Conservation (phyloP, 2,329 filamentous ascomycete species). For the Passalora sequoiae region DNA sequence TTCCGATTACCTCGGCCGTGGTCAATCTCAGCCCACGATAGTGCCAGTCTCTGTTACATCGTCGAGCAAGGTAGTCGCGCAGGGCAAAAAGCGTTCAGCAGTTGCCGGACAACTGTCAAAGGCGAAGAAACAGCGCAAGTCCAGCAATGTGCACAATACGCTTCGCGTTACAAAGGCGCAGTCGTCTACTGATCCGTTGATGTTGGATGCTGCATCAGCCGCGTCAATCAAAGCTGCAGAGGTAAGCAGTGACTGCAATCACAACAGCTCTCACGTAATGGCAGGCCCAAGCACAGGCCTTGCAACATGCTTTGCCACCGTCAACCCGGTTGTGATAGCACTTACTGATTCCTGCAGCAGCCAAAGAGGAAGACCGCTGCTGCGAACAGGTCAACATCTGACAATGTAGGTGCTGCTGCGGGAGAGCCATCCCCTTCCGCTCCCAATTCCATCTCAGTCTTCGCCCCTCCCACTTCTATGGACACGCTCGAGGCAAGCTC, state of each 20-base stretch:
- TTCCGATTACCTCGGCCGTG: constrained; percentile 16
- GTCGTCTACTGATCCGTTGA: background rate
- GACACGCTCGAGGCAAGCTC: constrained; percentile 21
- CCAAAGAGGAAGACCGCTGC: too few relatives aligned
- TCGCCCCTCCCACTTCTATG: constrained; percentile 19
- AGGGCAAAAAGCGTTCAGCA: constrained; percentile 18
- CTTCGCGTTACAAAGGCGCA: constrained; percentile 12
- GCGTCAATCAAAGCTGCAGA: too few relatives aligned
- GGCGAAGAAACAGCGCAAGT: constrained; percentile 17
- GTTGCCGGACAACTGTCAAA: background rate
- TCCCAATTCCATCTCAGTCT: constrained; percentile 15
- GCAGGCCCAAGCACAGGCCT: too few relatives aligned
- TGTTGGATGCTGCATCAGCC: background rate
- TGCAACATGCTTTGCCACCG: too few relatives aligned
- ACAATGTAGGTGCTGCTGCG: too few relatives aligned
- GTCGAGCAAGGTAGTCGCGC: constrained; percentile 9
- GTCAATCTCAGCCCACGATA: constrained; percentile 1
- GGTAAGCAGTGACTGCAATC: too few relatives aligned
- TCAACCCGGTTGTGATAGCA: too few relatives aligned
- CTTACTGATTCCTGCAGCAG: too few relatives aligned
- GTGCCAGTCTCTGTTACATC: background rate
- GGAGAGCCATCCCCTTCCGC: too few relatives aligned
- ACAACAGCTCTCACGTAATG: too few relatives aligned
- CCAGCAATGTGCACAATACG: constrained; percentile 11
- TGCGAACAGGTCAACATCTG: too few relatives aligned